Base-by-base conservation (phyloP, 495 filamentous ascomycete genomes). In the Aspergillus taichungensis region DNA sequence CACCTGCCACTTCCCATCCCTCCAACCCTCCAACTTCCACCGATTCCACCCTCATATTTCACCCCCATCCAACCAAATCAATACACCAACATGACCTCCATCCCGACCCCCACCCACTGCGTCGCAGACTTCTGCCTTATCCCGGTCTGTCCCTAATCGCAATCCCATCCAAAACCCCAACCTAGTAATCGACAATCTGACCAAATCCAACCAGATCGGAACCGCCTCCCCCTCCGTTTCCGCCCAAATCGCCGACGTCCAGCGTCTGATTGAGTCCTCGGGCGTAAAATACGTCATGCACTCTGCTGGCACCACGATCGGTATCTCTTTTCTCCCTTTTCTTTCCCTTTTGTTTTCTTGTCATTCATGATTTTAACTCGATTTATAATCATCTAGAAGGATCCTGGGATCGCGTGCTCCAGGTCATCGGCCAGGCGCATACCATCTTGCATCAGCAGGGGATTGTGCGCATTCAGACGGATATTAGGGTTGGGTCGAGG, bases 381-480 rank as follows among this genome's bases (percentile, higher is more conserved):
- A n/a, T n/a, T n/a, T n/a, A n/a, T n/a, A n/a, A n/a, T n/a, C n/a
- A n/a, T n/a, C n/a, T 53, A 92, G 91, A 97, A 64, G 91, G 92
- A 11, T 74, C 82, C 24, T 97, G 91, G 91, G 87, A 94, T 50
- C 76, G 84, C 34, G 89, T 95, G 30, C 88, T 92, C 76, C 74
- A 67, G 44, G 75, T 94, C 11, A 89, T 98, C 61, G 92, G 92
- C 6, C 88, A 94, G 64, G 88, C 87, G 11, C 92, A 98, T 67
- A 77, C 74, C 5, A 66, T 92, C 35, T 75, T 98, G 28, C 92
- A 97, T 58, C 68, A 82, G 52, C 80, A 80, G 40, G 92, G 91
- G 27, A 77, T 88, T 40, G 73, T 88, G 43, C 65, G 92, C 18
- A 83, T 96, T 28, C 92, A 98, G 68, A 85, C 79, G 34, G 88